phyloP scores from a whole-genome alignment of 768 basidiomycete genomes.

The Candolleomyces eurysporus region DNA sequence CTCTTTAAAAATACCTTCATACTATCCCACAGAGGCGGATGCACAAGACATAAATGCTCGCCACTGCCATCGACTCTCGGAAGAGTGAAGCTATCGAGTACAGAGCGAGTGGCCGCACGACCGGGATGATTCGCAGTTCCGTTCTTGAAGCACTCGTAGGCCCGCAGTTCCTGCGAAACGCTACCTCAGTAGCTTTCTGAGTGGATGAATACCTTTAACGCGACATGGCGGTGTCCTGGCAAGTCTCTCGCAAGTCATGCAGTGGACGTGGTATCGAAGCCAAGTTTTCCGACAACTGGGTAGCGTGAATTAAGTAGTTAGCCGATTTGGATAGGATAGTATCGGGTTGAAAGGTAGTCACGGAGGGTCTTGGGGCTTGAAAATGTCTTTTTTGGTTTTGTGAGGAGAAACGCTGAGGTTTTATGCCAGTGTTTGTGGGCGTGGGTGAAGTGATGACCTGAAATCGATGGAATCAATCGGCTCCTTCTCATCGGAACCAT shows the following conservation, averaged over 20 bases:
- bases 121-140: neutral
- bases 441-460: no score
- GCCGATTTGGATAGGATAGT: constrained; percentile 31
- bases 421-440: no score
- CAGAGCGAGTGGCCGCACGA: neutral
- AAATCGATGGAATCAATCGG: no score
- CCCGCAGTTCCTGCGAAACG: neutral
- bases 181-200: constrained; percentile 4
- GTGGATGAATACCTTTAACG: constrained; percentile 13
- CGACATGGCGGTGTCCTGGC: constrained; percentile 8
- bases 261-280: constrained; percentile 26
- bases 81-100: neutral
- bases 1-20: constrained; percentile 6
- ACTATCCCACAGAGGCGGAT: constrained; percentile 8
- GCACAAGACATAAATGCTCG: neutral
- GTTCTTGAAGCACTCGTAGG: neutral
- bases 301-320: constrained; percentile 27
- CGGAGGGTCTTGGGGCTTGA: no score
- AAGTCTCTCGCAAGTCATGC: constrained; percentile 28
- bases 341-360: constrained; percentile 19
- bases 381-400: no score
- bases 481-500: no score
- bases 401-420: no score
- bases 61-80: neutral
- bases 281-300: constrained; percentile 31